These are phyloP conservation scores for Coniella lustricola DNA, from an alignment of 2,329 filamentous ascomycete genomes.

Conservation along the genomic window DNA sequence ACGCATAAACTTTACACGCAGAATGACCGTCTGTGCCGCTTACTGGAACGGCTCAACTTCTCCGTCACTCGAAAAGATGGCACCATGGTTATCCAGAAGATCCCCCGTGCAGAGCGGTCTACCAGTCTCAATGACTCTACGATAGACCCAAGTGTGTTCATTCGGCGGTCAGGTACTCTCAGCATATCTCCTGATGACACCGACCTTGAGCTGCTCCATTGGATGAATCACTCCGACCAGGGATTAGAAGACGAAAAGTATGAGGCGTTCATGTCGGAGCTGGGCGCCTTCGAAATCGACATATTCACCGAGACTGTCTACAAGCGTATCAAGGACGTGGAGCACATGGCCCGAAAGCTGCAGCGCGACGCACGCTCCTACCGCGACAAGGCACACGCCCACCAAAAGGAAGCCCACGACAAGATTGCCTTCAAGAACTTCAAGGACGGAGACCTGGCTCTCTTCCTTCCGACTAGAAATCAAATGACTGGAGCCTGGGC, in stretches of 20 bases:
- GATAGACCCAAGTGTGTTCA: slow-evolving; percentile 42
- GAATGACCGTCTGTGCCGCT: slow-evolving; percentile 72
- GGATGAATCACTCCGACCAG: slow-evolving; percentile 65
- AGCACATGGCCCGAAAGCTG: slow-evolving; percentile 87
- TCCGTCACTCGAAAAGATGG: slow-evolving; percentile 67
- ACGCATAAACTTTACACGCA: slow-evolving; percentile 77
- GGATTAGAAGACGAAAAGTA: slow-evolving; percentile 68
- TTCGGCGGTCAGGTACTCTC: slow-evolving; percentile 47
- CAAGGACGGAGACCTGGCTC: slow-evolving; percentile 88
- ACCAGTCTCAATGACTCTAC: slow-evolving; percentile 52
- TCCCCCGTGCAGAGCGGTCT: slow-evolving; percentile 53
- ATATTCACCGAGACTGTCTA: slow-evolving; percentile 77
- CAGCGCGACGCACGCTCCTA: slow-evolving; percentile 83
- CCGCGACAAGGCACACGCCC: slow-evolving; percentile 73
- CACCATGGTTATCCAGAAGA: slow-evolving; percentile 67
- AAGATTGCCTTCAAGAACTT: slow-evolving; percentile 96
- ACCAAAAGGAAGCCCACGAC: slow-evolving; percentile 81
- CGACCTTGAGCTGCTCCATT: slow-evolving; percentile 71
- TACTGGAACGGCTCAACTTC: slow-evolving; percentile 84
- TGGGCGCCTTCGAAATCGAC: slow-evolving; percentile 77
- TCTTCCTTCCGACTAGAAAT: slow-evolving; percentile 91
- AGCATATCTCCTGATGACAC: slow-evolving; percentile 52
- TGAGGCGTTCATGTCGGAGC: slow-evolving; percentile 61
- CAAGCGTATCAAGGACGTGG: slow-evolving; percentile 86
- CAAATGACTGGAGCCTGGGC: slow-evolving; percentile 95